phyloP scores from a whole-genome alignment of 2,329 filamentous ascomycete species.

The Aspergillus udagawae region DNA sequence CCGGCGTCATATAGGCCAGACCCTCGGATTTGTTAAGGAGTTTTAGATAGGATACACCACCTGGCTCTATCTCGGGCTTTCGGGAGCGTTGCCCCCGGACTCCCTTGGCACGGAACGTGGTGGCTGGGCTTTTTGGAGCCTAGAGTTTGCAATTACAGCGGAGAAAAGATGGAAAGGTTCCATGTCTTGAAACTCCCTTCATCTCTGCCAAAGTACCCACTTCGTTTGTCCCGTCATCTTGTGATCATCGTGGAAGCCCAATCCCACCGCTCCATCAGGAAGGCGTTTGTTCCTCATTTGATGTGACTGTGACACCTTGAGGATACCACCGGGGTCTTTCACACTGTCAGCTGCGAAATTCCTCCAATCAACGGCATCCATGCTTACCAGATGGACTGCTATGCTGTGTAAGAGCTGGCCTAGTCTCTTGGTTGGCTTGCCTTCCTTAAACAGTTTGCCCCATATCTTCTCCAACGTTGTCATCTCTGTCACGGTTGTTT shows the following conservation, averaged over 20 bases:
- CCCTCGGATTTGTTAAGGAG: constrained; percentile 15
- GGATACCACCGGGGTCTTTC: constrained; percentile 15
- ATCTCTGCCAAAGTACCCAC: constrained; percentile 7
- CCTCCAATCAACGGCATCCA: no score
- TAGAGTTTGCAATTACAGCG: constrained; percentile 61
- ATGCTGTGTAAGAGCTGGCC: no score
- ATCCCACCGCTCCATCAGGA: constrained; percentile 9
- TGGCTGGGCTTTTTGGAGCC: constrained; percentile 50
- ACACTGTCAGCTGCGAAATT: no score
- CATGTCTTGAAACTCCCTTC: constrained; percentile 13
- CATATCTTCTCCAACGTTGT: no score
- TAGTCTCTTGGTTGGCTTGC: no score
- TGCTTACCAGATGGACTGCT: no score
- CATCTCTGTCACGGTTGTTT: no score
- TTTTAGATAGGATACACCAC: constrained; percentile 35
- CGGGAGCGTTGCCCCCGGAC: constrained; percentile 43
- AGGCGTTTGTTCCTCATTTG: constrained; percentile 14
- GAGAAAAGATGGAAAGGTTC: constrained; percentile 3
- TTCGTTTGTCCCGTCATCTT: constrained; percentile 20
- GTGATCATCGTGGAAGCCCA: constrained; percentile 15
- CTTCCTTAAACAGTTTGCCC: no score
- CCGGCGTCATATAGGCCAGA: constrained; percentile 50
- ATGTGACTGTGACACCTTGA: constrained; percentile 20
- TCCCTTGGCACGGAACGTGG: constrained; percentile 49
- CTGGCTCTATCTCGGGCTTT: constrained; percentile 44